These are phyloP conservation scores for Pilaira anomala DNA, from an alignment of 192 early-diverging fungal species.

Conservation along the genomic window DNA sequence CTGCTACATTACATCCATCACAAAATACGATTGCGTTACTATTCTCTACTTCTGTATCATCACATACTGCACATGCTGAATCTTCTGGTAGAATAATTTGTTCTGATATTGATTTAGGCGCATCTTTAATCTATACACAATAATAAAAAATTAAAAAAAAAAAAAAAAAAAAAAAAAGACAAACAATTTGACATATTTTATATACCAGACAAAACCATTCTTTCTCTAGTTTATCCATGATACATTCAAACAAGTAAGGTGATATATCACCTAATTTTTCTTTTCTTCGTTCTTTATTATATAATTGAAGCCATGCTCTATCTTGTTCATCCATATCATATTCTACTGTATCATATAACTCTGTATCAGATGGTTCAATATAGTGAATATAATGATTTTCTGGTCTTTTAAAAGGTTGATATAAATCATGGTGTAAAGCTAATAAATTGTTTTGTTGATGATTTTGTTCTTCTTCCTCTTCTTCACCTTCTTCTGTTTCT, in stretches of 20 bases:
- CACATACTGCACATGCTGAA: constrained; percentile 89
- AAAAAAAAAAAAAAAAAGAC: no score
- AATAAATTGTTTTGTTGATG: no score
- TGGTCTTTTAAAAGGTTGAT: constrained; percentile 40
- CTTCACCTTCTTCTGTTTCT: background rate
- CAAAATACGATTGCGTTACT: constrained; percentile 99
- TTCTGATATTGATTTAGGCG: constrained; percentile 58
- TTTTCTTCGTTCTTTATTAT: constrained; percentile 63
- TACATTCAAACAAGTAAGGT: constrained; percentile 70
- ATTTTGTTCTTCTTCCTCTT: background rate
- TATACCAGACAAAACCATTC: constrained; percentile 91
- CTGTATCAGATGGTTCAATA: constrained; percentile 55
- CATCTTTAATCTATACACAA: constrained; percentile 75
- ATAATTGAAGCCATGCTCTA: constrained; percentile 62
- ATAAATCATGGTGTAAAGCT: no score
- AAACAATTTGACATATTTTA: background rate
- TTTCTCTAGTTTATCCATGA: constrained; percentile 92
- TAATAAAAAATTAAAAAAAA: background rate
- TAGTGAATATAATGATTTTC: constrained; percentile 70
- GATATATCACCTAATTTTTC: constrained; percentile 49
- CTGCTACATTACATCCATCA: constrained; percentile 98
- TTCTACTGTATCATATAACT: constrained; percentile 68
- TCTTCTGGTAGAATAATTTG: constrained; percentile 68
- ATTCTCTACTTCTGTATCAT: constrained; percentile 97
- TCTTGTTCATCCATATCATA: constrained; percentile 99